Evolutionary conservation across 176 grass and related monocot species (phyloP).

Genomic region (Aegilops longissima): DNA sequence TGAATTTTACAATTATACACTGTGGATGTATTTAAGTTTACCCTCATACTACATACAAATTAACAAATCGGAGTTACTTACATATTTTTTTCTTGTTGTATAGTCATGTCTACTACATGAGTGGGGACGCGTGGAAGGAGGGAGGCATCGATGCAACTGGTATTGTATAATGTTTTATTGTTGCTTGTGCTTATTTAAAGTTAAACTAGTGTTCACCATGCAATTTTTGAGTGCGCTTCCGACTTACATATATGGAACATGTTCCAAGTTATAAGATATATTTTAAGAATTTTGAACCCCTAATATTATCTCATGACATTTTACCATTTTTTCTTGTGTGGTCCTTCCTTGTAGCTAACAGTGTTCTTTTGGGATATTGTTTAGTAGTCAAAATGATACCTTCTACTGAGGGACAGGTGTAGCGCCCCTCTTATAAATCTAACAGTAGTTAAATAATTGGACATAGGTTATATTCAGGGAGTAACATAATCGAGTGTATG

Average conservation of each 20-base stretch:
- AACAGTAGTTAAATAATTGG: background rate
- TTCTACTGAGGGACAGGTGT: slow-evolving; percentile 12
- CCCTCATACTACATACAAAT: slow-evolving; percentile 10
- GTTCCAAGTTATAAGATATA: background rate
- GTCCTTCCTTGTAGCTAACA: slow-evolving; percentile 9
- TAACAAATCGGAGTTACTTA: slow-evolving; percentile 8
- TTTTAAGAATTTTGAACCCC: background rate
- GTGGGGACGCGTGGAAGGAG: slow-evolving; percentile 98
- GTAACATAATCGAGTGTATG: slow-evolving; percentile 18
- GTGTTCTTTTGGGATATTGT: background rate
- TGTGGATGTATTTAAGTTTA: slow-evolving; percentile 10
- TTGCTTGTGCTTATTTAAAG: slow-evolving; percentile 16
- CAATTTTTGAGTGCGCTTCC: background rate
- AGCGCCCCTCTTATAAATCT: background rate
- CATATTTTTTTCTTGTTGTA: slow-evolving; percentile 30
- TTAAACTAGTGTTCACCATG: slow-evolving; percentile 10
- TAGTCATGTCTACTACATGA: slow-evolving; percentile 97
- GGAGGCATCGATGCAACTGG: slow-evolving; percentile 98
- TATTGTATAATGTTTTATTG: slow-evolving; percentile 31
- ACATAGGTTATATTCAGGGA: slow-evolving; percentile 3
- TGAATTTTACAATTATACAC: background rate
- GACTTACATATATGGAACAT: slow-evolving; percentile 11
- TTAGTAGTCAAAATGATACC: background rate
- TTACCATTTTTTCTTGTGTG: slow-evolving; percentile 3
- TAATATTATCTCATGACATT: background rate